These are phyloP conservation scores for Chimonanthus salicifolius DNA, from an alignment of 164 flowering plant species.

Conservation along the genomic window DNA sequence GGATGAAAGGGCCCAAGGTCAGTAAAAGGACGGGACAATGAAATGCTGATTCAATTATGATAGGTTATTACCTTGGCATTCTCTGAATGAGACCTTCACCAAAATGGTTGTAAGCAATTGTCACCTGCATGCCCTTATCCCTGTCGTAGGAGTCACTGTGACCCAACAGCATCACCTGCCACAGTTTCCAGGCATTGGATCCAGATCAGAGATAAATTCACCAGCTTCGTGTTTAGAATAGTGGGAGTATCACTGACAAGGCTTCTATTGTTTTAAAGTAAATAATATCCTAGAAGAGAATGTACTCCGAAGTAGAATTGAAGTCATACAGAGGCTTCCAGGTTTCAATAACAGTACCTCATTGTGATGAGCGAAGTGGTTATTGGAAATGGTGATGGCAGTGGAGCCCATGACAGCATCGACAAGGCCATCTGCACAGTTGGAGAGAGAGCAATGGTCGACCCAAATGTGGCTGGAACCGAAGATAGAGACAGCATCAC, in stretches of 20 bases:
- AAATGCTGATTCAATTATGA: not conserved
- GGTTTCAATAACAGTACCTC: slow-evolving; percentile 43
- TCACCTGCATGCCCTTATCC: slow-evolving; percentile 95
- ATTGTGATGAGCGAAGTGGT: slow-evolving; percentile 84
- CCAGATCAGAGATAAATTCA: not conserved
- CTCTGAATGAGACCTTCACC: slow-evolving; percentile 96
- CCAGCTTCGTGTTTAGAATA: not conserved
- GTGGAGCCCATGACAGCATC: slow-evolving; percentile 98
- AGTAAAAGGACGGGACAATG: not conserved
- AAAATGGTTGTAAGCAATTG: slow-evolving; percentile 94
- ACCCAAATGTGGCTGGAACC: slow-evolving; percentile 94
- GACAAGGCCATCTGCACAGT: slow-evolving; percentile 93
- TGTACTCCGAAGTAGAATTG: not conserved
- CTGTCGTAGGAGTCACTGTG: slow-evolving; percentile 76
- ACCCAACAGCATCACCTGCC: slow-evolving; percentile 91
- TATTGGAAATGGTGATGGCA: slow-evolving; percentile 89
- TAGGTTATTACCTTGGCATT: slow-evolving; percentile 75
- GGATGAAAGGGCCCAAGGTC: not conserved
- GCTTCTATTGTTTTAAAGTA: not conserved
- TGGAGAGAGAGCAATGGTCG: slow-evolving; percentile 83
- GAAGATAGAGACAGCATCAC: slow-evolving; percentile 78
- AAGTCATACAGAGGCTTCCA: not conserved
- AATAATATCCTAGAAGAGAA: not conserved
- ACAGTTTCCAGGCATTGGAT: not conserved
- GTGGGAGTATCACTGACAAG: not conserved